Base-by-base conservation (phyloP, 1,284 basidiomycete genomes). In the Fomitopsis palustris region DNA sequence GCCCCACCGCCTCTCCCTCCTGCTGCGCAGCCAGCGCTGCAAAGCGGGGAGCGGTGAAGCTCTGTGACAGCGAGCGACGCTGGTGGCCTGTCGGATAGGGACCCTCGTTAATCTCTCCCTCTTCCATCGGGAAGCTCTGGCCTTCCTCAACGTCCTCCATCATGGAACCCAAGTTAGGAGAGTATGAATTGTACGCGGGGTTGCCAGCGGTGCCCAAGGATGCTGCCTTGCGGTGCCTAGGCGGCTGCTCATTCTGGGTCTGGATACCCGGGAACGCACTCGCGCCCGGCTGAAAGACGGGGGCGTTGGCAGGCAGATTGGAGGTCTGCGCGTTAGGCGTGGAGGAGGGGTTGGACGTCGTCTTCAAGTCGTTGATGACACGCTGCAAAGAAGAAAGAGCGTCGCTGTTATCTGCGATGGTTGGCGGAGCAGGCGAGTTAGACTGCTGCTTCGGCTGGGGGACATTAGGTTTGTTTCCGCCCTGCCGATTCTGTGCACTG, bases 31-130 rank as follows among this genome's bases (percentile, higher is more conserved):
- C 91, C 57, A 95, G 79, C 41, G 92, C 92, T 33, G 88, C 91
- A 72, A 95, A 95, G 33, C 93, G 86, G 41, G 93, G 93, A 49
- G 93, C 88, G 68, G 90, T 85, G 70, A 94, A 95, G 65, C 81
- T 90, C 74, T 90, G 89, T 19, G 88, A 87, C 67, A 88, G 85
- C 43, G 88, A 82, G 65, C 89, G 86, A 63, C 83, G 80, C 65
- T 88, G 87, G 69, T 90, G 88, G 10, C 78, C 78, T 55, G 79
- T 69, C 63, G 75, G 81, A 64, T 81, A 83, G 45, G 77, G 74
- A 56, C 72, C 74, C 51, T 92, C 90, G 29, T 77, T 78, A 41
- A 92, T 86, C 70, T 93, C 91, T 9, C 89, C 90, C 39, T 92
- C 91, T 72, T 93, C 90, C 60, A 81, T 84, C 2, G 79, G 70